Conservation (phyloP, 345 rosid genomes). For the Murraya koenigii region DNA sequence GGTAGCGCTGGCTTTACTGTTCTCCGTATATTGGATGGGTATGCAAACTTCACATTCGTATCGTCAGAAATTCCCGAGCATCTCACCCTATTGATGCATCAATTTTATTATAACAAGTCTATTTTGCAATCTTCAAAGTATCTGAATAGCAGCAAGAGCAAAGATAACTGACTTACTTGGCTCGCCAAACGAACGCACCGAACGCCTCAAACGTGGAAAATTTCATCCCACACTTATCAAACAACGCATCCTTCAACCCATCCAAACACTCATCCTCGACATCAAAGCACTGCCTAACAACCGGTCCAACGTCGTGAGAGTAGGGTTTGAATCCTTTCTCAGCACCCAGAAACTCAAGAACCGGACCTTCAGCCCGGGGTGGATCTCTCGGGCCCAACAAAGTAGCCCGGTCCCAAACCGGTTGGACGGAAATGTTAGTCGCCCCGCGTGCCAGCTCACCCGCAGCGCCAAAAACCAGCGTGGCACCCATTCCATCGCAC, state of each 20-base stretch:
- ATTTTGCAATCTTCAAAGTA: too few relatives aligned
- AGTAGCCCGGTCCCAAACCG: slow-evolving; percentile 63
- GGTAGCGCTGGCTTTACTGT: slow-evolving; percentile 67
- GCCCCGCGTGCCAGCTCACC: slow-evolving; percentile 78
- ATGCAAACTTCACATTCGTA: slow-evolving; percentile 63
- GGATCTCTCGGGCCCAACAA: slow-evolving; percentile 70
- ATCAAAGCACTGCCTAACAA: slow-evolving; percentile 48
- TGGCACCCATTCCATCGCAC: slow-evolving; percentile 83
- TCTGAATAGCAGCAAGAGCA: not conserved
- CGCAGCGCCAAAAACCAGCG: slow-evolving; percentile 61
- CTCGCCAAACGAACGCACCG: slow-evolving; percentile 88
- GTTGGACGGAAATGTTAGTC: slow-evolving; percentile 35
- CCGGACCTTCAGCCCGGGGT: slow-evolving; percentile 47
- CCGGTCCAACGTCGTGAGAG: slow-evolving; percentile 31
- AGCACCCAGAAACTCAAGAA: slow-evolving; percentile 46
- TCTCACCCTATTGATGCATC: slow-evolving; percentile 39
- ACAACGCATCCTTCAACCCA: slow-evolving; percentile 42
- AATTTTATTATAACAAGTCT: not conserved
- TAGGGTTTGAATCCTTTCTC: slow-evolving; percentile 50
- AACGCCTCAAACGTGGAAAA: slow-evolving; percentile 89
- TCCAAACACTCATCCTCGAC: slow-evolving; percentile 73
- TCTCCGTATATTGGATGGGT: slow-evolving; percentile 60
- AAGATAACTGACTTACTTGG: slow-evolving; percentile 53
- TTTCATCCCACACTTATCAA: slow-evolving; percentile 48
- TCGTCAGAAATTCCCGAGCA: slow-evolving; percentile 39